Evolutionary conservation across 768 basidiomycete genomes (phyloP), one percentile per base, ranked within the genome.

Genomic region (Mycena kentingensis): DNA sequence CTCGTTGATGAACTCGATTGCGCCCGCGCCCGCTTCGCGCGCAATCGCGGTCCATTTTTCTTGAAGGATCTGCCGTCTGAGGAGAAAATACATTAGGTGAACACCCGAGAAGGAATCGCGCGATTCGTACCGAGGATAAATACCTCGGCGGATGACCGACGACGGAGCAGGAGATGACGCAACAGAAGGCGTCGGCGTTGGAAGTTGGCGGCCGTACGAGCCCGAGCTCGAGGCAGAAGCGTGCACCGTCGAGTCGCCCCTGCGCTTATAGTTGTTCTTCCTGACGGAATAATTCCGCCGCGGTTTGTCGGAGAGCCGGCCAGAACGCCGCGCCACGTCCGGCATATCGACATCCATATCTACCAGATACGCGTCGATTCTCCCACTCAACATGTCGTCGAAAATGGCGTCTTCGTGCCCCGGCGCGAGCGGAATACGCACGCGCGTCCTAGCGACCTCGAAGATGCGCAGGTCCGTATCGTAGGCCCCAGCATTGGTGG

Each of bases 1-100:
- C 4, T 51, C 38, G 36, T 58, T 58, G 3, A 58, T 25, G 39
- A 58, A 50, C 34, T 58, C 57, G 6, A 58, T 49, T 2, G 24
- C 39, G 5, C 44, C 52, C 16, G 57, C 57, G 21, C 52, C 49
- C 16, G 57, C 52, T 13, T 46, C 49, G 21, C 48, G 29, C 2
- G 57, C 57, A 25, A 41, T 24, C 26, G 46, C 43, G 28, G 49
- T 58, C 57, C 57, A 58, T 28, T 49, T 24, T 26, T 48, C 7
- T 32, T 57, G 46, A 18, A 57, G 44, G 35, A 26, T 42, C 6
- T 47, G 47, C 10, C 55, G 49, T 6, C 55, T 47, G 16, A 29
- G 16, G 21, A 42, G 15, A 10, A 12, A 54, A 21, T n/a, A n/a
- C n/a, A 13, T 7, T 3, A 54, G 39, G 19, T 6, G 18, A 19